Base-by-base conservation (phyloP, 306 rosid genomes). In the Benincasa hispida region DNA sequence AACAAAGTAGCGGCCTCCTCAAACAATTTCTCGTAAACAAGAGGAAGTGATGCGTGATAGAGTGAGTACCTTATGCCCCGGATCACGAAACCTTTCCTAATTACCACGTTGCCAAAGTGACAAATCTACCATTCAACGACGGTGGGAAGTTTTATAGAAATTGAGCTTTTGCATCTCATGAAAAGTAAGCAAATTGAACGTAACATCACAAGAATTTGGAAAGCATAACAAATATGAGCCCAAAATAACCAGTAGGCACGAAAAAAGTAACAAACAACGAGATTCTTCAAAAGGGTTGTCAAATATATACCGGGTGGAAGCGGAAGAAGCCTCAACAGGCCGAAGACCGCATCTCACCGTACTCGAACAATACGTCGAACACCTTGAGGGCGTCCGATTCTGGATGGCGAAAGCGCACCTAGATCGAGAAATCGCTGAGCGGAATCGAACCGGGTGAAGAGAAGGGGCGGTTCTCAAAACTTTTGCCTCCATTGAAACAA, bases 401-500 rank as follows among this genome's bases (percentile, higher is more conserved):
- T 35, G 81, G 74, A 54, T 68, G 79, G 51, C 56, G 51, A 84
- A 56, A 45, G 77, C 24, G 53, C 35, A 67, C 54, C 27, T 76
- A 85, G 86, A 63, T 78, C 65, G 80, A 5, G 82, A 62, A 51
- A 83, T 65, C 59, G 5, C 13, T 27, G 76, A 79, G 1, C 60
- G 61, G 34, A 6, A 51, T 41, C 72, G 74, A 47, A 78, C 55
- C 21, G 86, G 17, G 11, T 76, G 35, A 4, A 84, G 57, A 59
- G 79, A 45, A 54, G 76, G 54, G 54, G 82, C 50, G n/a, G 79
- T 58, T 77, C 83, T 84, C 0, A 88, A 30, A 69, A 89, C 80
- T 85, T 76, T 89, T 3, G 93, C 82, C 76, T 88, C 96, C 98
- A 93, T 93, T 76, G 79, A 54, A 66, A 3, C 57, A 55, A n/a